Evolutionary conservation across 78 protist species (phyloP).

Genomic region (Fonticula alba): DNA sequence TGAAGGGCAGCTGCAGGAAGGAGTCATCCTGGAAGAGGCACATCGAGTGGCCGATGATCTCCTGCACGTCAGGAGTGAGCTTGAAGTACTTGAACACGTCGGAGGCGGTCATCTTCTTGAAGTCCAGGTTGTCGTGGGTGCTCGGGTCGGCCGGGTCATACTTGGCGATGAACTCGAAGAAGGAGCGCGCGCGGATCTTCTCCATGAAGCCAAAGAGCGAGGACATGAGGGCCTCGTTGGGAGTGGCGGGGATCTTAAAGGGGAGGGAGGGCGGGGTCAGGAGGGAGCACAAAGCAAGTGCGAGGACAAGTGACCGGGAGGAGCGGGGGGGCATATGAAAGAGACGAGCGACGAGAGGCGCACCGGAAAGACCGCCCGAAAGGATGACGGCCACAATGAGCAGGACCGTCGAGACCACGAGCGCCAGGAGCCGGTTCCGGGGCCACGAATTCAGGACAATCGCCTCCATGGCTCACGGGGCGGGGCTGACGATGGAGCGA

Average conservation of each 20-base stretch:
- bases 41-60: slow-evolving; percentile 73
- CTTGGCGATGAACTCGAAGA: slow-evolving; percentile 59
- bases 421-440: no score
- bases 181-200: slow-evolving; percentile 66
- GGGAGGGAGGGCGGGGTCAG: neutral
- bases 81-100: slow-evolving; percentile 68
- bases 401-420: no score
- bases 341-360: neutral
- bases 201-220: slow-evolving; percentile 86
- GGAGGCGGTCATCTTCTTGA: slow-evolving; percentile 28
- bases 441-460: no score
- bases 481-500: neutral
- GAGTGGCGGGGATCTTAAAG: slow-evolving; percentile 81
- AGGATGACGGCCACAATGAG: neutral
- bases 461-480: no score
- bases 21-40: neutral
- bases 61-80: slow-evolving; percentile 54
- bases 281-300: neutral
- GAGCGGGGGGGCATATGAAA: no score
- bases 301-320: no score
- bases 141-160: slow-evolving; percentile 44
- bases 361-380: no score
- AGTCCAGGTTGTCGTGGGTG: slow-evolving; percentile 20
- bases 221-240: slow-evolving; percentile 68
- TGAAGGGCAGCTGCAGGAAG: slow-evolving; percentile 59